These are phyloP conservation scores for Scedosporium boydii DNA, from an alignment of 2,329 filamentous ascomycete genomes.

Conservation along the genomic window DNA sequence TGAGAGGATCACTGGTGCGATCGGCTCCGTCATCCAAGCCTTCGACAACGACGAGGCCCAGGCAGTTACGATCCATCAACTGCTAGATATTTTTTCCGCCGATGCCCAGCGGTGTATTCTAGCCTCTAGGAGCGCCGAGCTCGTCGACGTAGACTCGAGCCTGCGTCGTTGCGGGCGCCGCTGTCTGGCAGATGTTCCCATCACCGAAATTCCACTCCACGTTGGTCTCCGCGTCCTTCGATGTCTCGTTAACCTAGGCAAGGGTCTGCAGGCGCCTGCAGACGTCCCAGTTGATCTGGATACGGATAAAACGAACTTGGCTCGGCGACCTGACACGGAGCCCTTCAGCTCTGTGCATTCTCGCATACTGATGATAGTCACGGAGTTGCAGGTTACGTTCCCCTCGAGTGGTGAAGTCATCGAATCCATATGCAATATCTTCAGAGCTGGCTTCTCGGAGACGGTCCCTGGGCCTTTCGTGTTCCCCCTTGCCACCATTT, in stretches of 20 bases:
- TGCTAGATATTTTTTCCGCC: conserved; percentile 9
- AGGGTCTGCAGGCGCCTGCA: conserved; percentile 58
- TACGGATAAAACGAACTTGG: conserved; percentile 24
- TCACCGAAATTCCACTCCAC: conserved; percentile 37
- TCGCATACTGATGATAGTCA: conserved; percentile 36
- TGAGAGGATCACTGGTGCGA: conserved; percentile 64
- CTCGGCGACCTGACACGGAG: conserved; percentile 8
- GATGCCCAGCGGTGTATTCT: conserved; percentile 3
- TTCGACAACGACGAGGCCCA: conserved; percentile 48
- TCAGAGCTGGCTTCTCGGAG: conserved; percentile 69
- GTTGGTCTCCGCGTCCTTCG: conserved; percentile 48
- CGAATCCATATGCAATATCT: conserved; percentile 61
- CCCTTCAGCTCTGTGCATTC: conserved; percentile 27
- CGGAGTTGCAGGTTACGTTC: conserved; percentile 41
- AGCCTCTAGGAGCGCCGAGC: neutral
- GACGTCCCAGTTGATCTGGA: conserved; percentile 63
- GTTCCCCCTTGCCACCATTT: conserved; percentile 56
- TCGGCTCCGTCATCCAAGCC: conserved; percentile 68
- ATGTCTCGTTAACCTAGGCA: conserved; percentile 61
- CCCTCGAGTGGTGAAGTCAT: conserved; percentile 55
- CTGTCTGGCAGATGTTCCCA: conserved; percentile 10
- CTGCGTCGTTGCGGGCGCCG: conserved; percentile 1
- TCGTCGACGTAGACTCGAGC: neutral
- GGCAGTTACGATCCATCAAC: conserved; percentile 25
- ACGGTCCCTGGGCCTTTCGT: conserved; percentile 67